Base-by-base conservation (phyloP, 495 filamentous ascomycete genomes). In the Hypoxylon crocopeplum region DNA sequence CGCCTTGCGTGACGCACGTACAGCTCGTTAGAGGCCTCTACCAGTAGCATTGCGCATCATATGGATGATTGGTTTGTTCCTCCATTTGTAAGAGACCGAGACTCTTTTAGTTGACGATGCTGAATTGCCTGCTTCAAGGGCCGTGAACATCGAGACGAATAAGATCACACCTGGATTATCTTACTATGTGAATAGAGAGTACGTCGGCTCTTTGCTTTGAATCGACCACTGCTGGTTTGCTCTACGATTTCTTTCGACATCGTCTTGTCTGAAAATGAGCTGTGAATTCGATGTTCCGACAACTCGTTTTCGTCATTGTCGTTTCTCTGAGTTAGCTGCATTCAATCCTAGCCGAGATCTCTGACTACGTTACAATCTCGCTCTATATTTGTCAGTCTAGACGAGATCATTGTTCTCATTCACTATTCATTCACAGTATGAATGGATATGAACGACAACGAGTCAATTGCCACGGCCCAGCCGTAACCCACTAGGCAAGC, bases 391-490 rank as follows among this genome's bases (percentile, higher is more conserved):
- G n/a, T n/a, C n/a, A n/a, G n/a, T n/a, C n/a, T n/a, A n/a, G n/a
- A n/a, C n/a, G n/a, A n/a, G n/a, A n/a, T n/a, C 32, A 8, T 34
- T 7, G 12, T 17, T 17, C 10, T 17, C 34, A 19, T 7, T 33
- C n/a, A 12, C 12, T 36, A 13, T 37, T 47, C 8, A 38, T 21
- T n/a, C 22, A 5, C 1, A 7, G 8, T 48, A 16, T 4, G 27
- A 22, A 56, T 22, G 15, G n/a, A 2, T 13, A 7, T 51, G 11
- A 39, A 32, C 12, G 12, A 30, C 7, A 5, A 34, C 22, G 20
- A 15, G 3, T 15, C n/a, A n/a, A n/a, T 57, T 42, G 46, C 40
- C 47, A 45, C 42, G 11, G 17, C 39, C 48, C 12, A 59, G 48
- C 36, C 33, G 11, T 20, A 38, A 55, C 32, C 16, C 54, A 22